Evolutionary conservation across 768 basidiomycete species (phyloP).

Genomic region (Termitomyces bulborhizus): DNA sequence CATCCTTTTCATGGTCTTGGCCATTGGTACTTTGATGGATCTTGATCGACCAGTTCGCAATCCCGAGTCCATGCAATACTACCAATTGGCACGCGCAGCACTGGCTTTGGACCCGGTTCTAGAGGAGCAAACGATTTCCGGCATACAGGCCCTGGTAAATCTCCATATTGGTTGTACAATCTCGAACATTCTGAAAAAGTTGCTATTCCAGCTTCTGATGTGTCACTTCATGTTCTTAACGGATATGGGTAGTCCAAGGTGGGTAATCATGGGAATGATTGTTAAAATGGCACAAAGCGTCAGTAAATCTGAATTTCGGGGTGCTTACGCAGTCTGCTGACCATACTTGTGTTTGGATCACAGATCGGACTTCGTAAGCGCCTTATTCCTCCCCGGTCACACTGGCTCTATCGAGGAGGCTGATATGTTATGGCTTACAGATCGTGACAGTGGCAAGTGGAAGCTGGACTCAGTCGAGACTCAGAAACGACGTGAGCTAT

Average conservation of each 20-base stretch:
- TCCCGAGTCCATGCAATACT: slow-evolving; percentile 51
- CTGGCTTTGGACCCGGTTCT: slow-evolving; percentile 58
- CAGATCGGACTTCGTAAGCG: slow-evolving; percentile 65
- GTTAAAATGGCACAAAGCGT: slow-evolving; percentile 70
- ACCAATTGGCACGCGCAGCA: slow-evolving; percentile 54
- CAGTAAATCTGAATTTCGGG: slow-evolving; percentile 17
- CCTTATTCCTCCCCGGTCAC: slow-evolving; percentile 4
- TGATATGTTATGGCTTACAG: slow-evolving; percentile 26
- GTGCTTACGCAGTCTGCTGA: slow-evolving; percentile 12
- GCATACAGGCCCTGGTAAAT: slow-evolving; percentile 60
- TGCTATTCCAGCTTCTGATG: slow-evolving; percentile 44
- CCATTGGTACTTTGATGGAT: slow-evolving; percentile 58
- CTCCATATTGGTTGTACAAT: slow-evolving; percentile 6
- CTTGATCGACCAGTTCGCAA: slow-evolving; percentile 47
- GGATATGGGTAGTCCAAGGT: slow-evolving; percentile 53
- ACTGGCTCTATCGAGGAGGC: not conserved
- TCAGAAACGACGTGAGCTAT: slow-evolving; percentile 49
- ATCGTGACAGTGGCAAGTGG: slow-evolving; percentile 66
- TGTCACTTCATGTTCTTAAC: slow-evolving; percentile 47
- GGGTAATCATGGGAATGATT: slow-evolving; percentile 66
- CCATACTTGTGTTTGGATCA: slow-evolving; percentile 6
- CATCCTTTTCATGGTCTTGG: slow-evolving; percentile 59
- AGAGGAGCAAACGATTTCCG: slow-evolving; percentile 56
- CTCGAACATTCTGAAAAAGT: slow-evolving; percentile 8
- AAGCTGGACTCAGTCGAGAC: slow-evolving; percentile 51